Conservation (phyloP, 441 rosid genomes). For the Populus tomentosa region DNA sequence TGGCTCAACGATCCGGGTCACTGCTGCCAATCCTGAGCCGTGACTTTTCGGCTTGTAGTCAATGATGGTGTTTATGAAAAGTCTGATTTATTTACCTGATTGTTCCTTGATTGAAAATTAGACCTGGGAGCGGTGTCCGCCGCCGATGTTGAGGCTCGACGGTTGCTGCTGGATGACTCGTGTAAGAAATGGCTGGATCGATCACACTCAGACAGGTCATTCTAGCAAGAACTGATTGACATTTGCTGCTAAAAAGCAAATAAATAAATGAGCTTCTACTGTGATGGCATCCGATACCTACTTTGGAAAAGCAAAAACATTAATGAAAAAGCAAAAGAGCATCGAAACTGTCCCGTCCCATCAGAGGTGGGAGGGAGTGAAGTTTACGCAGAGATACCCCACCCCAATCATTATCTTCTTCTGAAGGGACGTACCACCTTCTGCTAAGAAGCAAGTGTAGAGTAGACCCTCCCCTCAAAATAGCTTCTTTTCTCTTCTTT, state of each 20-base stretch:
- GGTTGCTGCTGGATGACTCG: neutral
- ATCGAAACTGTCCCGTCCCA: neutral
- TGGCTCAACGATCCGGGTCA: neutral
- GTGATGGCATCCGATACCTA: slow-evolving; percentile 6
- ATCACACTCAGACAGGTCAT: no score
- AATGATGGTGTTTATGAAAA: neutral
- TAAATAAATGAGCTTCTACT: neutral
- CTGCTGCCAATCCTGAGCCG: neutral
- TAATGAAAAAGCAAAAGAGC: neutral
- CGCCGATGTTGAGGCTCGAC: neutral
- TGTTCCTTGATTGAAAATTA: no score
- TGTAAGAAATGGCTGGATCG: no score
- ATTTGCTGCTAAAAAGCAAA: neutral
- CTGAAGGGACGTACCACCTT: no score
- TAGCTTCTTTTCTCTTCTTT: no score
- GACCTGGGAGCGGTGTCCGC: neutral
- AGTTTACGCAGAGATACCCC: neutral
- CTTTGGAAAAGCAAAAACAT: neutral
- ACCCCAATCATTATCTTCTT: neutral
- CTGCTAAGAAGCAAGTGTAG: no score
- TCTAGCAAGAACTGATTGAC: neutral
- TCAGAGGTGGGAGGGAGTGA: neutral
- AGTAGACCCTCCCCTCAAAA: no score
- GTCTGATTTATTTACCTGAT: no score
- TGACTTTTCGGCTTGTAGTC: neutral